Evolutionary conservation across 345 rosid species (phyloP).

Genomic region (Salix exigua): DNA sequence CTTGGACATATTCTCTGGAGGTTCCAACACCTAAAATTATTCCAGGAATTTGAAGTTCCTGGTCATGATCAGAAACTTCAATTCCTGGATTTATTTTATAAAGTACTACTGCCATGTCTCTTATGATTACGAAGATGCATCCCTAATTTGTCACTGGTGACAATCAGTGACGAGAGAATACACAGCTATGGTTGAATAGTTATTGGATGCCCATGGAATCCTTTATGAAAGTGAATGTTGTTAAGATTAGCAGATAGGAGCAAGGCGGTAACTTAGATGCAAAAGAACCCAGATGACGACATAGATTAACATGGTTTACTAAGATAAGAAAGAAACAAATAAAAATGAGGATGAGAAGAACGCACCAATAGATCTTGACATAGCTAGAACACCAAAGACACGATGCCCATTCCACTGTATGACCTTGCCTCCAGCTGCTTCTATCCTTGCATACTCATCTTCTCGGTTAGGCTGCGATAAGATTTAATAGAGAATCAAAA

Average conservation of each 20-base stretch:
- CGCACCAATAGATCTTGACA: constrained; percentile 96
- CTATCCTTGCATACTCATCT: constrained; percentile 92
- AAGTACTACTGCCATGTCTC: not conserved
- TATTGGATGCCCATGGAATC: not conserved
- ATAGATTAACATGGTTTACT: not conserved
- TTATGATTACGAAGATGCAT: not conserved
- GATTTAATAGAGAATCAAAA: not conserved
- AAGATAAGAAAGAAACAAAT: not conserved
- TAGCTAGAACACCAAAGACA: constrained; percentile 94
- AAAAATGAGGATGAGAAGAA: not conserved
- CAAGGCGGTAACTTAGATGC: not conserved
- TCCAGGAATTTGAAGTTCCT: not conserved
- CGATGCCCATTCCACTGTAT: constrained; percentile 98
- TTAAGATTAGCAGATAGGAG: not conserved
- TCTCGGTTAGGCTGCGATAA: constrained; percentile 81
- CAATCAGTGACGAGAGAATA: not conserved
- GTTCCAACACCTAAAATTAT: not conserved
- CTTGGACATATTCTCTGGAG: not conserved
- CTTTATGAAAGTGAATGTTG: not conserved
- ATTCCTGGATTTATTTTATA: too few relatives aligned
- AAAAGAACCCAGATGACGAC: not conserved
- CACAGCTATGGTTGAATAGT: not conserved
- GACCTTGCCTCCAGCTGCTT: constrained; percentile 96
- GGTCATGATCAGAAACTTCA: too few relatives aligned
- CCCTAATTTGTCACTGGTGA: not conserved